These are phyloP conservation scores for Zygosaccharomyces pseudobailii DNA, from an alignment of 1,139 yeast species.

Conservation along the genomic window DNA sequence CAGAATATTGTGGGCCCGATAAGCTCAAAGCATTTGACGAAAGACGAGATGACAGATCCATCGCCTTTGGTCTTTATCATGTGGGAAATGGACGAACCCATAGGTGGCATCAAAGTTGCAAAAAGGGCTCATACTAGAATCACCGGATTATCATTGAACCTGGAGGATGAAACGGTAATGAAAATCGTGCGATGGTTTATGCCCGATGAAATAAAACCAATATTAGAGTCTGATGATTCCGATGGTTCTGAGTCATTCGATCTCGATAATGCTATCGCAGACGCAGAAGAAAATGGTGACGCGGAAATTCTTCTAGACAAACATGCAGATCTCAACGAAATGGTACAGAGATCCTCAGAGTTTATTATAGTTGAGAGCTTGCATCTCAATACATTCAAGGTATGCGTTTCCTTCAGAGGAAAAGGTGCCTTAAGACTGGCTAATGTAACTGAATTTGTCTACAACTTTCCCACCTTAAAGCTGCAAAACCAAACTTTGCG, in stretches of 20 bases:
- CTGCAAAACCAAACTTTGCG: constrained; percentile 51
- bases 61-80: constrained; percentile 41
- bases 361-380: constrained; percentile 52
- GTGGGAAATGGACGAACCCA: constrained; percentile 63
- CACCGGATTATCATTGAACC: constrained; percentile 50
- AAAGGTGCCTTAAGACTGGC: constrained; percentile 53
- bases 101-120: constrained; percentile 64
- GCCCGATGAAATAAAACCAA: constrained; percentile 39
- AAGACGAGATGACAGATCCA: background rate
- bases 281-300: constrained; percentile 5
- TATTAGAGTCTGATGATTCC: background rate
- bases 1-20: constrained; percentile 69
- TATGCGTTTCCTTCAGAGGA: constrained; percentile 57
- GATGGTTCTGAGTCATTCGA: background rate
- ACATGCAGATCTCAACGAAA: constrained; percentile 46
- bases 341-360: constrained; percentile 56
- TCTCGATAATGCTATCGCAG: background rate
- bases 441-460: constrained; percentile 55
- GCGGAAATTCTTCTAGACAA: constrained; percentile 10
- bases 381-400: constrained; percentile 42
- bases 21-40: constrained; percentile 15
- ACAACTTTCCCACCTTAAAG: constrained; percentile 49
- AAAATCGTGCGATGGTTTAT: constrained; percentile 53
- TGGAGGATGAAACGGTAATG: constrained; percentile 59
- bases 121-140: constrained; percentile 50